Evolutionary conservation across 768 basidiomycete genomes (phyloP).

Genomic region (Boletus rex-veris): DNA sequence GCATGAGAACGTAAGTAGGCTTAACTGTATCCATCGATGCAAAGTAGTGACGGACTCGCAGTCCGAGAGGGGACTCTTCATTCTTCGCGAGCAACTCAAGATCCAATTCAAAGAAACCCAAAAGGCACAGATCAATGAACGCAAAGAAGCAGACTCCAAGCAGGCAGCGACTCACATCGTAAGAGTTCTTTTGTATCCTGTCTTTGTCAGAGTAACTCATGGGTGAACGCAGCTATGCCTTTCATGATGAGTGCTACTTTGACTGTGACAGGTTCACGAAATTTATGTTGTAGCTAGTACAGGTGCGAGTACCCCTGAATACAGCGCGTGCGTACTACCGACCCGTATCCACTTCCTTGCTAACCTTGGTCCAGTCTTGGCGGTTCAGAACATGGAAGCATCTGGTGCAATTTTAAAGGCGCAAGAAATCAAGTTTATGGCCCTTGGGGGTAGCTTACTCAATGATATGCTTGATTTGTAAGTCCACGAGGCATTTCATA

Average conservation of each 20-base stretch:
- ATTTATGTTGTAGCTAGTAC: constrained; percentile 30
- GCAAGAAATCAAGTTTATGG: constrained; percentile 86
- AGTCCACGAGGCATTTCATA: constrained; percentile 22
- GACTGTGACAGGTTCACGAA: constrained; percentile 4
- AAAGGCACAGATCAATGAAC: constrained; percentile 72
- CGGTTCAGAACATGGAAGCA: constrained; percentile 91
- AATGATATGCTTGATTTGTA: constrained; percentile 83
- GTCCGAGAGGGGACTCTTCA: constrained; percentile 63
- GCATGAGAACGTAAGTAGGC: constrained; percentile 50
- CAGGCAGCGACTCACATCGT: constrained; percentile 73
- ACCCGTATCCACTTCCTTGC: not conserved
- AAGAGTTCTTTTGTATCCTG: constrained; percentile 36
- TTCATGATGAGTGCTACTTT: constrained; percentile 59
- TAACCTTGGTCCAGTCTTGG: constrained; percentile 46
- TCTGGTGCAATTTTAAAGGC: constrained; percentile 66
- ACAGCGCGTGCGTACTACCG: constrained; percentile 51
- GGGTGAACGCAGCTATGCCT: constrained; percentile 53
- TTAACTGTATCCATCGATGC: not conserved
- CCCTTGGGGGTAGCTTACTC: constrained; percentile 72
- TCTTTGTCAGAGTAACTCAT: not conserved
- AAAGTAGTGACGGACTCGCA: constrained; percentile 4
- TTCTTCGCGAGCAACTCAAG: constrained; percentile 72
- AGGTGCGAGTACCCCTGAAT: constrained; percentile 80
- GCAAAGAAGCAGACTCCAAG: constrained; percentile 76
- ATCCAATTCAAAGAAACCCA: constrained; percentile 67